Evolutionary conservation across 371 early-diverging fungal species (phyloP).

Genomic region (Mortierella sp.): DNA sequence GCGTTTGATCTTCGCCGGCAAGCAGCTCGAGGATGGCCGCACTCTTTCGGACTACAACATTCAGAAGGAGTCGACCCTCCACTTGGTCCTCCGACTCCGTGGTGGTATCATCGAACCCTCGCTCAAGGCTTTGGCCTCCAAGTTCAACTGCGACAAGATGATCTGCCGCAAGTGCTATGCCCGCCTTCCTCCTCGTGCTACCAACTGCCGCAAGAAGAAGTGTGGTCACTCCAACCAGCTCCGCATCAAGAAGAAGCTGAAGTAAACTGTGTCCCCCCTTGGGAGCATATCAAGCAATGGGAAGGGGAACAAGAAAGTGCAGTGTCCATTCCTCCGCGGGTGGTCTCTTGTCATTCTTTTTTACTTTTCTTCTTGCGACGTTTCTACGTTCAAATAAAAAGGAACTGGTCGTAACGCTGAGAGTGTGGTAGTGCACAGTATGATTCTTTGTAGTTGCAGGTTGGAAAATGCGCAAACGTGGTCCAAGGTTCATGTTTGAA

Average conservation of each 20-base stretch:
- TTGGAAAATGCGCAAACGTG: no score
- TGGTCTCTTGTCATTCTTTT: no score
- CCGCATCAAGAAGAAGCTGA: conserved; percentile 96
- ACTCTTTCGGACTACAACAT: conserved; percentile 89
- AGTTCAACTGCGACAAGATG: conserved; percentile 99
- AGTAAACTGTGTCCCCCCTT: conserved; percentile 32
- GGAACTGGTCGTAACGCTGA: no score
- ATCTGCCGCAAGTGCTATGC: conserved; percentile 99
- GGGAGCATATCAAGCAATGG: background rate
- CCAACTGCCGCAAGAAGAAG: conserved; percentile 99
- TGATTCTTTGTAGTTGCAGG: no score
- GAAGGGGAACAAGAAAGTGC: background rate
- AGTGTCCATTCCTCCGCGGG: no score
- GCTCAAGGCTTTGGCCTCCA: conserved; percentile 96
- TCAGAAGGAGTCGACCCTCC: conserved; percentile 98
- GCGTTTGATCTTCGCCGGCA: conserved; percentile 99
- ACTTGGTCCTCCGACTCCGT: conserved; percentile 98
- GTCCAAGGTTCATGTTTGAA: no score
- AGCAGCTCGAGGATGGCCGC: conserved; percentile 99
- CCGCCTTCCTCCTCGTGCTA: conserved; percentile 98
- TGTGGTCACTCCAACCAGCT: conserved; percentile 99
- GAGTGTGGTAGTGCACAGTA: no score
- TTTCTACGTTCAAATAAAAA: no score
- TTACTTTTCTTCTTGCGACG: no score
- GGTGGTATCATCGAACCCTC: conserved; percentile 98